These are phyloP conservation scores for Kuraishia ogatae DNA, from an alignment of 805 yeast genomes.

Conservation along the genomic window DNA sequence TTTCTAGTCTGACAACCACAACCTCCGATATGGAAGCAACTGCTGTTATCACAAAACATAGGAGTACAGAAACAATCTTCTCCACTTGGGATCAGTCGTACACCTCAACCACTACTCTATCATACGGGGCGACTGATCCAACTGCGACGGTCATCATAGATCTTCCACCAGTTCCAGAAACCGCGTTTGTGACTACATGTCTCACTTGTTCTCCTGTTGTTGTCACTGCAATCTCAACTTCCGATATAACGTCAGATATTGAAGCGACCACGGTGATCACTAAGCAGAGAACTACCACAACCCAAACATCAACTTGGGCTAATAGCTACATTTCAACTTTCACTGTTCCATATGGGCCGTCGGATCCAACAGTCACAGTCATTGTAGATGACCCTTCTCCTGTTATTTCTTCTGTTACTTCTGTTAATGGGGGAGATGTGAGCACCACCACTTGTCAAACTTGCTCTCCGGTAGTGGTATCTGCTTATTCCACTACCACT, in stretches of 20 bases:
- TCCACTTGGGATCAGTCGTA: not conserved
- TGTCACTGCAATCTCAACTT: too few relatives aligned
- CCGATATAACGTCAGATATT: too few relatives aligned
- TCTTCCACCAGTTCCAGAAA: not conserved
- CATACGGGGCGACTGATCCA: not conserved
- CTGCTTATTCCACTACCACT: not conserved
- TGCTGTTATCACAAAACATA: not conserved
- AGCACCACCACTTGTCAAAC: not conserved
- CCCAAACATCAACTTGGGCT: not conserved
- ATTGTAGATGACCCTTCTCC: not conserved
- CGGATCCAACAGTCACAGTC: not conserved
- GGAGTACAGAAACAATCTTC: not conserved
- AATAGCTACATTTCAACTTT: not conserved
- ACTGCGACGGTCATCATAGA: conserved; percentile 1
- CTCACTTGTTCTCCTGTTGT: too few relatives aligned
- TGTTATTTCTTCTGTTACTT: too few relatives aligned
- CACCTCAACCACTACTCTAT: conserved; percentile 1
- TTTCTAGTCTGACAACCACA: not conserved
- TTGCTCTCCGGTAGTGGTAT: not conserved
- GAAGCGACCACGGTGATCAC: too few relatives aligned
- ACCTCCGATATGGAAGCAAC: not conserved
- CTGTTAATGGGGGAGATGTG: not conserved
- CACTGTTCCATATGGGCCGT: not conserved
- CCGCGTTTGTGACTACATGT: too few relatives aligned
- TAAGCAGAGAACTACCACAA: not conserved